Evolutionary conservation across 73 alveolate genomes (phyloP).

Genomic region (Paramecium caudatum): DNA sequence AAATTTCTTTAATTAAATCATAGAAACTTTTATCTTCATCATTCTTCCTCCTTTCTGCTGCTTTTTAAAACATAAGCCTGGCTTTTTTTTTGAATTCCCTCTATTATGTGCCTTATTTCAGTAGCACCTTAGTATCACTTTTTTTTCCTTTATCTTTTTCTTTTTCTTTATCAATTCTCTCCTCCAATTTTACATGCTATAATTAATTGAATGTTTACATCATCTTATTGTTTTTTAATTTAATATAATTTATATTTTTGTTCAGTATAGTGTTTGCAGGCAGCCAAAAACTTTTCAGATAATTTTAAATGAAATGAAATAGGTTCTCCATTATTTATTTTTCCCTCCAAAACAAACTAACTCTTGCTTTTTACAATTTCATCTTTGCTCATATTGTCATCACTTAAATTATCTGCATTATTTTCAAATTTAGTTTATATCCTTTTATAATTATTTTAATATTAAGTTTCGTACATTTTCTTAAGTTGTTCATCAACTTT

Average conservation of each 20-base stretch:
- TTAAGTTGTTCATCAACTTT: conserved; percentile 20
- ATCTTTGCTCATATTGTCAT: conserved; percentile 22
- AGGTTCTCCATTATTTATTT: conserved; percentile 25
- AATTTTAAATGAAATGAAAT: conserved; percentile 22
- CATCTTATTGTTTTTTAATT: conserved; percentile 36
- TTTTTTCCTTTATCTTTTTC: neutral
- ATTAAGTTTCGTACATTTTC: neutral
- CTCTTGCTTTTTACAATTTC: conserved; percentile 11
- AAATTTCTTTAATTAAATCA: conserved; percentile 46
- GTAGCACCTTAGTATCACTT: neutral
- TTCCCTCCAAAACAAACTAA: conserved; percentile 14
- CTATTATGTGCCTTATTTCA: conserved; percentile 31
- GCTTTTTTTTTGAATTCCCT: conserved; percentile 50
- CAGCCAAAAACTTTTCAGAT: conserved; percentile 46
- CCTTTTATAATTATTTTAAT: conserved; percentile 21
- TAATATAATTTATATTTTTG: conserved; percentile 21
- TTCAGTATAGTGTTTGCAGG: conserved; percentile 10
- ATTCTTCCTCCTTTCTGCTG: conserved; percentile 31
- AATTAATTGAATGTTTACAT: neutral
- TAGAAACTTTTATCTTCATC: conserved; percentile 49
- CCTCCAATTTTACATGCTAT: conserved; percentile 24
- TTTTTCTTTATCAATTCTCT: neutral
- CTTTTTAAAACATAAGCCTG: conserved; percentile 36
- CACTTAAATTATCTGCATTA: neutral
- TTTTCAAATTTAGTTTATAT: conserved; percentile 48